Base-by-base conservation (phyloP, 768 basidiomycete genomes). In the Hypholoma fasciculare region DNA sequence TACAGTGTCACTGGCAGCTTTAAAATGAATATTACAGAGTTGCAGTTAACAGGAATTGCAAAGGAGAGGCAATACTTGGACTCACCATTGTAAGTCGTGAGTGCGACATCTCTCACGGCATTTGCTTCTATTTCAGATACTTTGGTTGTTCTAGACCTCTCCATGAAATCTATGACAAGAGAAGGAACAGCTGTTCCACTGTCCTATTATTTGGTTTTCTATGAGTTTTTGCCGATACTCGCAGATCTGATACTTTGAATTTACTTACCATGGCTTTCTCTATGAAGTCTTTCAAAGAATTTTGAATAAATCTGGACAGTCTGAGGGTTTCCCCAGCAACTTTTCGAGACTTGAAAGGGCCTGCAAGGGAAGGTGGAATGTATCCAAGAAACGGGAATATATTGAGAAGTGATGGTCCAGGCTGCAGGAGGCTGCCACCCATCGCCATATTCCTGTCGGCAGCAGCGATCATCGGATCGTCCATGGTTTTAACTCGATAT, bases 301-400 rank as follows among this genome's bases (percentile, higher is more conserved):
- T 39, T n/a, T 23, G 14, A 12, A 40, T 9, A 27, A 49, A 39
- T 6, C 34, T 36, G 7, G 47, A 37, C 16, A 39, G 20, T 40
- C 26, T 40, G 13, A 34, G 19, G 19, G 36, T 38, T 47, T 59
- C 53, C 2, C 19, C 53, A 14, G 47, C 58, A 7, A 46, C 34
- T 38, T 40, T 59, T 14, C 40, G 44, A 8, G 53, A 48, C 9
- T 19, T 38, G 1, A 40, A 49, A 16, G 58, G 36, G 4, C 58
- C 58, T 34, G 58, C 53, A 7, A 62, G 38, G 56, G 57, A 58
- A 8, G 39, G 20, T 2, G 61, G 61, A 8, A 61, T n/a, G n/a
- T 58, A 30, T n/a, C 19, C 17, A 6, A 62, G 57, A 13, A 52
- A n/a, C 17, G 61, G 61, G n/a, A 62, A 19, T 7, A 58, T 13